A percentile compares a stretch with the other conserved stretches of the same genome.
Evolutionary conservation across 352 stramenopile species (phyloP).

Genomic region (Vaucheria bursata): DNA sequence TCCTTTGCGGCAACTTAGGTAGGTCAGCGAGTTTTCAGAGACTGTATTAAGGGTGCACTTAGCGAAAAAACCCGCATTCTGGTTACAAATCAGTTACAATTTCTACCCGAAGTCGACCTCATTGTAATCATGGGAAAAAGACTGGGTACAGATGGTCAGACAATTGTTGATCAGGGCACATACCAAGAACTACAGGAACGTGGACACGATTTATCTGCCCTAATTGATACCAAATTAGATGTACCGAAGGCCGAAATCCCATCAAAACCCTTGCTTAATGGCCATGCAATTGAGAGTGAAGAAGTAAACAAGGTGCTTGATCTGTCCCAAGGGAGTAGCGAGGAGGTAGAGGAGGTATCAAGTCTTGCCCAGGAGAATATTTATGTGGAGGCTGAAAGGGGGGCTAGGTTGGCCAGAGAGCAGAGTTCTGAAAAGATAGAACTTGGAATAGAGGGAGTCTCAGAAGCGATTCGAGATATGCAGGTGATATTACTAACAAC

Average conservation of each 20-base stretch:
- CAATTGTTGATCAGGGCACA: conserved; percentile 46
- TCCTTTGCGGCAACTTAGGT: conserved; percentile 29
- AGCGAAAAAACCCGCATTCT: conserved; percentile 46
- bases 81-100: conserved; percentile 53
- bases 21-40: conserved; percentile 38
- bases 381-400: too few relatives aligned
- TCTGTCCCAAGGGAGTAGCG: too few relatives aligned
- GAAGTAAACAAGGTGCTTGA: too few relatives aligned
- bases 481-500: too few relatives aligned
- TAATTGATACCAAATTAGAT: conserved; percentile 24
- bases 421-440: too few relatives aligned
- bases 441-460: too few relatives aligned
- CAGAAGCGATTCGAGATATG: too few relatives aligned
- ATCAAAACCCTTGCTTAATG: not conserved
- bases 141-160: conserved; percentile 18
- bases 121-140: conserved; percentile 48
- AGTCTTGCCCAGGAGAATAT: too few relatives aligned
- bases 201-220: conserved; percentile 40
- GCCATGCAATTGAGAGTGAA: too few relatives aligned
- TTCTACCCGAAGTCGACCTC: conserved; percentile 45
- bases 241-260: not conserved
- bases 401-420: too few relatives aligned
- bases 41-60: conserved; percentile 31
- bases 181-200: conserved; percentile 37
- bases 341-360: too few relatives aligned